Percentiles rank a stretch among this genome's conserved stretches.
Conservation (phyloP, 2,329 filamentous ascomycete genomes). For the Aspergillus bombycis region DNA sequence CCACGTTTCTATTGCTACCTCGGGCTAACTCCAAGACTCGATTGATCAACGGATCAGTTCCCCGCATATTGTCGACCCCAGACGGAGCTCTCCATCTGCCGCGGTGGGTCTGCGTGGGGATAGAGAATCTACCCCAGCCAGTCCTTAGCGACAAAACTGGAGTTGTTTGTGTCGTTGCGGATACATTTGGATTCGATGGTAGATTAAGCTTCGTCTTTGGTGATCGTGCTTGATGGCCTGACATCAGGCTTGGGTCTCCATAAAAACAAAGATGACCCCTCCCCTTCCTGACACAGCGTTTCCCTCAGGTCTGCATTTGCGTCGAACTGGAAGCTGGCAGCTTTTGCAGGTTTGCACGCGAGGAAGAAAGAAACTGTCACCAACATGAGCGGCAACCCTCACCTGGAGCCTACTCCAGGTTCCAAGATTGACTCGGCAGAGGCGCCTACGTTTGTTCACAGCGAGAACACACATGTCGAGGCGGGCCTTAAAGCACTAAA, state of each 20-base stretch:
- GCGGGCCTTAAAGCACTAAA: constrained; percentile 34
- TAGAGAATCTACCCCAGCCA: neutral
- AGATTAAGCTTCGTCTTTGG: neutral
- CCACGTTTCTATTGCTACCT: neutral
- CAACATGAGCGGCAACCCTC: constrained; percentile 19
- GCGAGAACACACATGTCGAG: constrained; percentile 28
- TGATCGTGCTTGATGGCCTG: neutral
- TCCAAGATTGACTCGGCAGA: constrained; percentile 28
- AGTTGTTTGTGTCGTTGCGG: too few species aligned
- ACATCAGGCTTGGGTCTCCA: too few species aligned
- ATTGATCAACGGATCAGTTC: neutral
- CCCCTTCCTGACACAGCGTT: neutral
- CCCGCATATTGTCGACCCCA: neutral
- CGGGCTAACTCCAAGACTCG: neutral
- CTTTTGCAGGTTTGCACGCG: neutral
- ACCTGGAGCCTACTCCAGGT: constrained; percentile 13
- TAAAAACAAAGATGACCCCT: neutral
- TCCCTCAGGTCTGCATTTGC: neutral
- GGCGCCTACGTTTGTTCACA: constrained; percentile 30
- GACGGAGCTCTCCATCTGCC: neutral
- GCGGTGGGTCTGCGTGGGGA: constrained; percentile 1
- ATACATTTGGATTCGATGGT: neutral
- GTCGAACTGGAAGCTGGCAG: neutral
- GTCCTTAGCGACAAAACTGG: neutral
- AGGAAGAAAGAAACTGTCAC: neutral